Conservation (phyloP, 2,329 filamentous ascomycete genomes). For the Fusarium mangiferae region DNA sequence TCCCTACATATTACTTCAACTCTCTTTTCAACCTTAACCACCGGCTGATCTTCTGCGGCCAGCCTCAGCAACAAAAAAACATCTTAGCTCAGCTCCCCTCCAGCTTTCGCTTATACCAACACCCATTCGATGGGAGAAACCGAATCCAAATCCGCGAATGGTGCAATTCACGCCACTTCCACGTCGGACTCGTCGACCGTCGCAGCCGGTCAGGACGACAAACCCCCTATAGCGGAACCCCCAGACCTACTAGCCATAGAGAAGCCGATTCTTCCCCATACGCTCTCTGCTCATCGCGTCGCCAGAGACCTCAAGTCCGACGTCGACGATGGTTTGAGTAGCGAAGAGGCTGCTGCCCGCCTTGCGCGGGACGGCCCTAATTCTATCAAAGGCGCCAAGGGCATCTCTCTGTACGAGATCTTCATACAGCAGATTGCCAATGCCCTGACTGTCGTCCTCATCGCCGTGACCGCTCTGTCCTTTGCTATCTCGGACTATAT, state of each 20-base stretch:
- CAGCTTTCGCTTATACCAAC: slow-evolving; percentile 42
- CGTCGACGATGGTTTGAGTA: slow-evolving; percentile 69
- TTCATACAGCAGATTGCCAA: slow-evolving; percentile 81
- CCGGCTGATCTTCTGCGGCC: slow-evolving; percentile 26
- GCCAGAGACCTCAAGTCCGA: slow-evolving; percentile 55
- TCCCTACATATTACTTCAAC: slow-evolving; percentile 4
- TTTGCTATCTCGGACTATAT: slow-evolving; percentile 73
- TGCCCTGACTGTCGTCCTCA: slow-evolving; percentile 78
- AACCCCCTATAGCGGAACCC: slow-evolving; percentile 54
- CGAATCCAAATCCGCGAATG: slow-evolving; percentile 52
- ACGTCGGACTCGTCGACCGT: slow-evolving; percentile 52
- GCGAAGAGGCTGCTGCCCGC: slow-evolving; percentile 71
- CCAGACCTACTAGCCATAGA: slow-evolving; percentile 51
- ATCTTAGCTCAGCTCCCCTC: slow-evolving; percentile 2
- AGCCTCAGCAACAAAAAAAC: background rate
- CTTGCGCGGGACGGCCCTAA: slow-evolving; percentile 75
- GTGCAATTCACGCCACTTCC: slow-evolving; percentile 54
- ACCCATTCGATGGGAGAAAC: slow-evolving; percentile 57
- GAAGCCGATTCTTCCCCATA: slow-evolving; percentile 50
- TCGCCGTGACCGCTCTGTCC: slow-evolving; percentile 77
- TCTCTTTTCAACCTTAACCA: background rate
- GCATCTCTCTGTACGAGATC: slow-evolving; percentile 79
- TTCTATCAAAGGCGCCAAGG: slow-evolving; percentile 76
- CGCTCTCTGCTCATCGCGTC: slow-evolving; percentile 49
- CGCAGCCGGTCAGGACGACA: slow-evolving; percentile 50